Conservation (phyloP, 352 stramenopile species). For the Pythium pectinolyticum region DNA sequence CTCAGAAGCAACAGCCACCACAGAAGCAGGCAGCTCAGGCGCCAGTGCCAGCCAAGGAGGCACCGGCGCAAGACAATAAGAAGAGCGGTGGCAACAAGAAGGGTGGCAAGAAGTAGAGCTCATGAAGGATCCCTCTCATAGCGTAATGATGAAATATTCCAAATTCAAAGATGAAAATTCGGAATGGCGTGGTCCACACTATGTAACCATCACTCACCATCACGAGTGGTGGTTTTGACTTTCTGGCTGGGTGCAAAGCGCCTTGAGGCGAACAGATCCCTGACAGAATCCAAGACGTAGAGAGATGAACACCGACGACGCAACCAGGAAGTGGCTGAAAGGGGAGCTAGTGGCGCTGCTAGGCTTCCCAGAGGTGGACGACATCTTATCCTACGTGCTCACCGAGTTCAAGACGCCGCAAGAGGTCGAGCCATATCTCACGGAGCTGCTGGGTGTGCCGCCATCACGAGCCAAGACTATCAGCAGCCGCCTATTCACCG, state of each 20-base stretch:
- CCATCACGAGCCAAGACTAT: constrained; percentile 48
- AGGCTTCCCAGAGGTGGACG: constrained; percentile 70
- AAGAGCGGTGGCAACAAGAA: constrained; percentile 20
- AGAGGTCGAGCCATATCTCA: constrained; percentile 59
- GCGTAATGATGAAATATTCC: no score
- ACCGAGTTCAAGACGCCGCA: constrained; percentile 45
- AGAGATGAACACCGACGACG: constrained; percentile 29
- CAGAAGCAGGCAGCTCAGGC: not conserved
- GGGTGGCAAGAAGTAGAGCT: constrained; percentile 6
- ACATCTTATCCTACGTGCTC: constrained; percentile 62
- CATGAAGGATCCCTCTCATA: no score
- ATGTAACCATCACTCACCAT: no score
- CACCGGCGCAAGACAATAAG: no score
- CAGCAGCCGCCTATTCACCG: constrained; percentile 44
- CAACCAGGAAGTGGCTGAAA: constrained; percentile 55
- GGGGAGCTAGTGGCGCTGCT: constrained; percentile 56
- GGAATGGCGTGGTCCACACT: no score
- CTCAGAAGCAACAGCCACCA: constrained; percentile 3
- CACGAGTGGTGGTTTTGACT: no score
- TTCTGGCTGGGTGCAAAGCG: no score
- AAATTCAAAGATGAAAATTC: no score
- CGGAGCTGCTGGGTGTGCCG: constrained; percentile 65
- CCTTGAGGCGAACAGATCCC: no score
- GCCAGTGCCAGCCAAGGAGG: constrained; percentile 1
- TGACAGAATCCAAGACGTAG: no score